A percentile compares a stretch with the other conserved stretches of the same genome.
phyloP scores from a whole-genome alignment of 2,329 filamentous ascomycete species.

The Penicillium sp. region DNA sequence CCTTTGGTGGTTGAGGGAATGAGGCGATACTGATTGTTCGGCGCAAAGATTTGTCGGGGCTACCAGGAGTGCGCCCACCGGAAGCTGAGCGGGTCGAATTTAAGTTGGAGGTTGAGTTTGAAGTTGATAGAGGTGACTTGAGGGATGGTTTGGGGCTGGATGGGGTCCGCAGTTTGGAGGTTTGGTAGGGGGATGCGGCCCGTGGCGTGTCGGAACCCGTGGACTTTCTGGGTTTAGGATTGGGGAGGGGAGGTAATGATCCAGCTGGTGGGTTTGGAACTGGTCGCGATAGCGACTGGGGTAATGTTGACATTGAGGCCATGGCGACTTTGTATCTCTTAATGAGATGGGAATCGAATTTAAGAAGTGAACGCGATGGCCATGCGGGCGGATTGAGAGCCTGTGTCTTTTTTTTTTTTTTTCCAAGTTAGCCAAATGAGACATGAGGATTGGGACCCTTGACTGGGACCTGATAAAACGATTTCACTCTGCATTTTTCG shows the following conservation, averaged over 20 bases:
- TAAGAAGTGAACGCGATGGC: conserved; percentile 8
- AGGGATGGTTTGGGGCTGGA: conserved; percentile 53
- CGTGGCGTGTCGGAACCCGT: conserved; percentile 50
- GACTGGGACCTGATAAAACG: neutral
- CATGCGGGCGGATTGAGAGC: conserved; percentile 13
- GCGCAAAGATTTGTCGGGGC: conserved; percentile 67
- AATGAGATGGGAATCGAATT: neutral
- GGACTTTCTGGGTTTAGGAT: conserved; percentile 69
- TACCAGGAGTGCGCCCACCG: conserved; percentile 52
- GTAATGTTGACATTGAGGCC: conserved; percentile 56
- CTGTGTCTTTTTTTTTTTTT: neutral
- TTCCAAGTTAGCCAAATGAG: neutral
- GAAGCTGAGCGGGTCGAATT: conserved; percentile 58
- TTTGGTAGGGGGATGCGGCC: conserved; percentile 43
- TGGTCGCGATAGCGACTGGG: conserved; percentile 62
- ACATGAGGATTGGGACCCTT: neutral
- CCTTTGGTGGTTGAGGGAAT: conserved; percentile 84
- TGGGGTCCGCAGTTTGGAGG: conserved; percentile 60
- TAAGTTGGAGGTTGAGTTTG: conserved; percentile 53
- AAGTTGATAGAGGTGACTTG: conserved; percentile 48
- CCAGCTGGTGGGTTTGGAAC: conserved; percentile 66
- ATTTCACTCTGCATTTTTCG: neutral
- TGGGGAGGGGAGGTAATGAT: conserved; percentile 70
- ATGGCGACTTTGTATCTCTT: conserved; percentile 12
- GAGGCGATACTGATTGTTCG: conserved; percentile 92